Base-by-base conservation (phyloP, 148 eudicot genomes). In the Agrostemma githago region DNA sequence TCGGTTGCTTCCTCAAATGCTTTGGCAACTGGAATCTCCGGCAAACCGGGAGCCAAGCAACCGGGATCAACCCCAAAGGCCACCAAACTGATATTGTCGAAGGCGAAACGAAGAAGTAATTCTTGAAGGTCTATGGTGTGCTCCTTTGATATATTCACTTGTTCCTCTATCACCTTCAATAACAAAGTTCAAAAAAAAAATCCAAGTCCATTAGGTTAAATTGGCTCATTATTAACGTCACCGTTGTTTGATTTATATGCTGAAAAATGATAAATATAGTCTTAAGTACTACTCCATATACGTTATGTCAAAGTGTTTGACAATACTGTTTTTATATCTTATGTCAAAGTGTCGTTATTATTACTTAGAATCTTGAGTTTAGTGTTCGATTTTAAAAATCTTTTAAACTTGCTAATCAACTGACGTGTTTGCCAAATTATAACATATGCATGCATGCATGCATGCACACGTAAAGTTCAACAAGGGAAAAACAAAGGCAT, bases 1-100 rank as follows among this genome's bases (percentile, higher is more conserved):
- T 83, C 85, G 37, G 90, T 85, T 61, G 88, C 90, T 46, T 85
- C 85, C 78, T 87, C 90, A 12, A 87, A 87, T 34, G 90, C 90
- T n/a, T 76, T 83, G 3, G 90, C 90, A 26, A 87, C 85, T 4
- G 88, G 87, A 9, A 85, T 70, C 10, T 85, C 85, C 0, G 88
- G 90, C 40, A 87, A 72, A 40, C 79, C 78, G 4, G 74, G 37
- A 8, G 79, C 79, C 70, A 87, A 77, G 57, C 87, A 85, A 43
- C 88, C 88, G 0, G 90, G 82, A 67, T 87, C 85, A 2, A 87
- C 86, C 5, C 90, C 90, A 6, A 87, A 83, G 0, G 90, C 90
- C 4, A 79, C 88, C 56, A 79, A 41, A 46, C 90, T 85, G 8
- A 85, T 84, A 42, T 87, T 85, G 74, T 87, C 90, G 46, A 87